Conservation (phyloP, 202 grass and related monocot genomes). For the Dendrocalamus latiflorus region DNA sequence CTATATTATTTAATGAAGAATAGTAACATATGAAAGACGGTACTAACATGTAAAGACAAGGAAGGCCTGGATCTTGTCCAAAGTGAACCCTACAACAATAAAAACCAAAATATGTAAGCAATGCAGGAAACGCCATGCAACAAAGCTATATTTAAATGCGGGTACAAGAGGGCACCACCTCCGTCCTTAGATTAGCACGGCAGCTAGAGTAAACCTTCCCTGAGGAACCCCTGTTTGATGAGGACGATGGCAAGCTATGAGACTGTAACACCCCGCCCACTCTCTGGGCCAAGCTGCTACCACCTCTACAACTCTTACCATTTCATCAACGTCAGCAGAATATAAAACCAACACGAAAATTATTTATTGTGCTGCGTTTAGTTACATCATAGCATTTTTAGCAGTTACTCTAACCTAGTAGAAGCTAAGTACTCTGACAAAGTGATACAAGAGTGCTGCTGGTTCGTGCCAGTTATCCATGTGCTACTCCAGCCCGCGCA, state of each 20-base stretch:
- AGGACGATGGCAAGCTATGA: slow-evolving; percentile 34
- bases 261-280: no score
- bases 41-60: slow-evolving; percentile 51
- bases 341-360: no score
- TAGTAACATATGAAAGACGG: not conserved
- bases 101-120: not conserved
- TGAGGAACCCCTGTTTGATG: slow-evolving; percentile 34
- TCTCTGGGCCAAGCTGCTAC: no score
- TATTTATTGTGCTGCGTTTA: no score
- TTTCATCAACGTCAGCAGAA: no score
- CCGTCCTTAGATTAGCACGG: slow-evolving; percentile 38
- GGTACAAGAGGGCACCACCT: slow-evolving; percentile 35
- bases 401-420: no score
- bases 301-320: no score
- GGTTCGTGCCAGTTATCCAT: no score
- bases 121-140: not conserved
- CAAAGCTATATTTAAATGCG: not conserved
- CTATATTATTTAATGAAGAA: not conserved
- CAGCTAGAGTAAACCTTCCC: slow-evolving; percentile 36
- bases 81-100: slow-evolving; percentile 45
- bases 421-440: no score
- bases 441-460: no score
- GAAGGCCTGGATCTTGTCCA: slow-evolving; percentile 36
- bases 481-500: no score
- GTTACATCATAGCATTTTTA: no score